Evolutionary conservation across 2,329 filamentous ascomycete species (phyloP), one percentile per base, ranked within the genome.

Genomic region (Alternaria longipes): DNA sequence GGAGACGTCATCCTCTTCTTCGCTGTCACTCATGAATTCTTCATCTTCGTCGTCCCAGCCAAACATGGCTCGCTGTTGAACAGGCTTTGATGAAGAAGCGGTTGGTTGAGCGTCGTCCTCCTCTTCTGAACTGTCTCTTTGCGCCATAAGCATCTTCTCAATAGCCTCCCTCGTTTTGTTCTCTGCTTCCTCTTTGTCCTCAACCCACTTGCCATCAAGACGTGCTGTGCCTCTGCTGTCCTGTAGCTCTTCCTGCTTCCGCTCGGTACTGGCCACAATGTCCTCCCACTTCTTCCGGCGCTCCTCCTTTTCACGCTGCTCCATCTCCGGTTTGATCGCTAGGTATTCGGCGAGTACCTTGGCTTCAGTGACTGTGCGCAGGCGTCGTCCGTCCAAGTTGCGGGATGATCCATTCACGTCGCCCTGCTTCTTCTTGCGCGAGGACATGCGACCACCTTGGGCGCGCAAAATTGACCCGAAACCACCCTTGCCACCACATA

Each of bases 391-490:
- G 73, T 98, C 95, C 2, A 99, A 85, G 68, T 98, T 99, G 65
- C 95, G 89, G 75, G 92, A 97, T 3, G 94, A 97, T 24, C 89
- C 94, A 73, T 96, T 94, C 63, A 93, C 90, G 38, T 97, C 93
- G 54, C 88, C 90, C 57, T 90, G 90, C 74, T 90, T 90, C 84
- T 94, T 95, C 83, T 96, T 96, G 70, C 89, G 88, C n/a, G 92
- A 94, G 3, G 93, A 97, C 95, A 99, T 99, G 82, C 96, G 94
- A 41, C 96, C 95, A 75, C 96, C 95, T 3, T 95, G 95, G 0
- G 96, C 95, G 75, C 96, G 92, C 38, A 99, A 89, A 79, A 99
- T 96, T 2, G 94, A 98, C 55, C 95, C 95, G 77, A 99, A 99
- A 74, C 95, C 95, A 79, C 95, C 95, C 78, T 99, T 99, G 76